Percentiles rank a stretch among this genome's conserved stretches.
Conservation (phyloP, 176 grass and related monocot species). For the Zoysia japonica region DNA sequence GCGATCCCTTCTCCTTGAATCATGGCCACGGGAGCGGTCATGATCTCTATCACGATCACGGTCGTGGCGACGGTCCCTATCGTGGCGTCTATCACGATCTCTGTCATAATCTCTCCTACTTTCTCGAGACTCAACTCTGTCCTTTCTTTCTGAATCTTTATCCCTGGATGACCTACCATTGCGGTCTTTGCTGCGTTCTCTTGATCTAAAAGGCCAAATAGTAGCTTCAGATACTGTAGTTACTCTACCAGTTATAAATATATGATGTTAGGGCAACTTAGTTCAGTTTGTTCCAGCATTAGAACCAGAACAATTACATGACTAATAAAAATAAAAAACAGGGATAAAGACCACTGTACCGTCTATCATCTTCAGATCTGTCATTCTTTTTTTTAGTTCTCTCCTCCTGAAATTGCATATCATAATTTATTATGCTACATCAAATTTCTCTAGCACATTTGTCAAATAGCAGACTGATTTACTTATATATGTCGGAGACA, state of each 20-base stretch:
- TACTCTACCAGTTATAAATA: not conserved
- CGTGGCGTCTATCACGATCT: conserved; percentile 71
- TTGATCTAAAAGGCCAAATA: conserved; percentile 52
- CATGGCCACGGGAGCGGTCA: conserved; percentile 49
- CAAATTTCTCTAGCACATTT: not conserved
- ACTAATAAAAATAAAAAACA: conserved; percentile 13
- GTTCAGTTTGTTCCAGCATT: not conserved
- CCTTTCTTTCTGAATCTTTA: conserved; percentile 60
- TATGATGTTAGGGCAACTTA: not conserved
- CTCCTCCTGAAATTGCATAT: conserved; percentile 66
- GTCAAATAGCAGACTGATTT: not conserved
- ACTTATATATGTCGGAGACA: not conserved
- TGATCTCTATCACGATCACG: conserved; percentile 73
- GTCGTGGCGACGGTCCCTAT: conserved; percentile 61
- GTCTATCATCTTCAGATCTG: conserved; percentile 61
- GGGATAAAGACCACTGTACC: conserved; percentile 28
- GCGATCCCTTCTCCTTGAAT: conserved; percentile 82
- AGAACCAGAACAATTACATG: not conserved
- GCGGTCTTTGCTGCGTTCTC: conserved; percentile 74
- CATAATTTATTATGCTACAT: conserved; percentile 28
- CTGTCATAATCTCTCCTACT: conserved; percentile 62
- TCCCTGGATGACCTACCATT: conserved; percentile 62
- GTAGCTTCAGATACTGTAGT: not conserved
- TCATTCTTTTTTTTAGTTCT: conserved; percentile 65
- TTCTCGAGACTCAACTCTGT: conserved; percentile 60